Base-by-base conservation (phyloP, 2,329 filamentous ascomycete species). In the Truncatella angustata region DNA sequence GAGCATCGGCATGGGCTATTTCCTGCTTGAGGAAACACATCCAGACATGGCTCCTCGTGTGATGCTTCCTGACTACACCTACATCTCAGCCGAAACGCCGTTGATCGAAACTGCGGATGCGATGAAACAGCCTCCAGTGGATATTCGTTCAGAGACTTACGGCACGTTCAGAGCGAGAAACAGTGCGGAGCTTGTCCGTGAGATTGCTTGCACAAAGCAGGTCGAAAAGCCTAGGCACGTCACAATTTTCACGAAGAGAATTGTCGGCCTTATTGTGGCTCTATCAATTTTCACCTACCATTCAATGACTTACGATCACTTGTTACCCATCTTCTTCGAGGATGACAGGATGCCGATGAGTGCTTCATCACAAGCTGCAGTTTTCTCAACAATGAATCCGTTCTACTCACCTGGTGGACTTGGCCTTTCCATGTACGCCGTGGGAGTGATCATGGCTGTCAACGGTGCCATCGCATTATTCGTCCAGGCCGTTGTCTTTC, bases 221-320 rank as follows among this genome's bases (percentile, higher is more conserved):
- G 58, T 61, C 26, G 68, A 74, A 55, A 72, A 70, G 58, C 57
- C 57, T 4, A 67, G 64, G 53, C 60, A 65, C 21, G 57, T 57
- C 52, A 74, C 64, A 60, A 75, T 81, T 54, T 82, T 79, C 69
- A 76, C 73, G 67, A 76, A 77, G 69, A 81, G 81, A 36, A 85
- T 96, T 54, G 75, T 89, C 58, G 85, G 88, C 69, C 81, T 96
- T 49, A 84, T 94, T 35, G 64, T 91, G n/a, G 87, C 92, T 1
- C 74, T 97, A 44, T 90, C 88, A 40, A 90, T 97, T 57, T 96
- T 96, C 73, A 94, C 91, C 4, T 96, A 96, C 67, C 92, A 97
- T 71, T 91, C 88, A 34, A 97, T 97, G 91, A 91, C 88, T 0
- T 97, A 90, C 70, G 93, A 97, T 64, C 90, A 96, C 66, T 80